phyloP scores from a whole-genome alignment of 1,284 basidiomycete species.

The Trametes versicolor region DNA sequence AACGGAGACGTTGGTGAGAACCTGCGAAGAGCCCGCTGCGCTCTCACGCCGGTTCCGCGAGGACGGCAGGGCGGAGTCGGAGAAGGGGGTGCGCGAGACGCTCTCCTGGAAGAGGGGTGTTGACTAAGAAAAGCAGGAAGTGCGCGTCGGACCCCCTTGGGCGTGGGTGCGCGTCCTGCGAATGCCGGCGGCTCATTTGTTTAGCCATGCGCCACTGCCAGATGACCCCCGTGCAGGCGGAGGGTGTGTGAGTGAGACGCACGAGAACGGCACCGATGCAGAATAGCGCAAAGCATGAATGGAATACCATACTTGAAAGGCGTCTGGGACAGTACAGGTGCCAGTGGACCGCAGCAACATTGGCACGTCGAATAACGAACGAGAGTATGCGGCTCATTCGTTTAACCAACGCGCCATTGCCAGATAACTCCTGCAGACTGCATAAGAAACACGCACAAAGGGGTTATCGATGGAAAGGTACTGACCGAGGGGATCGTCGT shows the following conservation, averaged over 20 bases:
- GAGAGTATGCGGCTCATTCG: neutral
- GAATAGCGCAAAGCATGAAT: too few species aligned
- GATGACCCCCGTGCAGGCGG: too few species aligned
- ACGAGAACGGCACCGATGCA: too few species aligned
- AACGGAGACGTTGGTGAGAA: neutral
- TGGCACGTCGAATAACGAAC: too few species aligned
- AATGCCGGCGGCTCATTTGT: neutral
- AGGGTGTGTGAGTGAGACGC: too few species aligned
- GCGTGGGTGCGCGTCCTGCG: too few species aligned
- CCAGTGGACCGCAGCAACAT: too few species aligned
- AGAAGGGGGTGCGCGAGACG: neutral
- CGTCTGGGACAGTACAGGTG: too few species aligned
- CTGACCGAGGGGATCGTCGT: neutral
- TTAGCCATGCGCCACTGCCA: neutral
- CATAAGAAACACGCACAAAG: too few species aligned
- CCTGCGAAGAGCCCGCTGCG: neutral
- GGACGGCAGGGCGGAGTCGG: conserved; percentile 1
- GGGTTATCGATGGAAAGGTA: too few species aligned
- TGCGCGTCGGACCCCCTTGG: neutral
- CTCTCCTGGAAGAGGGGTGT: conserved; percentile 1
- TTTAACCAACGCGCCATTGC: conserved; percentile 31
- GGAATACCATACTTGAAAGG: too few species aligned
- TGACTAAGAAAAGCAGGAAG: conserved; percentile 4
- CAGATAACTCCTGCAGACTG: conserved; percentile 25
- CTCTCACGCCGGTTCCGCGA: neutral